Percentiles rank a stretch among this genome's conserved stretches.
These are phyloP conservation scores for Pisolithus orientalis DNA, from an alignment of 768 basidiomycete genomes.

Conservation along the genomic window DNA sequence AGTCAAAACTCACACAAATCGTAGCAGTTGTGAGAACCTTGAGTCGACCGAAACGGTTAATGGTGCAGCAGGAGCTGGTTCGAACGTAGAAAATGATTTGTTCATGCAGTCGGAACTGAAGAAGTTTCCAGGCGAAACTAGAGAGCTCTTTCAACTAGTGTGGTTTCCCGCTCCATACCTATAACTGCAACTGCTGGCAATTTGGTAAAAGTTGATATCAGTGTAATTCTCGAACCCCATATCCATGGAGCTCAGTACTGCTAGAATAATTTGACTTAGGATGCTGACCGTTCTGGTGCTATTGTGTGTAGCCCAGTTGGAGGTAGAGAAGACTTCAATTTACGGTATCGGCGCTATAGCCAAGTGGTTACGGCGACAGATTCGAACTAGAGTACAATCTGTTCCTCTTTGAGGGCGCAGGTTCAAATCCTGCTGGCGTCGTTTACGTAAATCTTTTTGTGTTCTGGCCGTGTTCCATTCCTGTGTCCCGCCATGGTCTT, in stretches of 20 bases:
- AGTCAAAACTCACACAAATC: too few relatives aligned
- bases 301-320: too few relatives aligned
- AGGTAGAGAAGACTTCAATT: not conserved
- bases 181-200: too few relatives aligned
- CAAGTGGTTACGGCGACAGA: slow-evolving; percentile 77
- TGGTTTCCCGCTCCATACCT: too few relatives aligned
- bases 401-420: slow-evolving; percentile 65
- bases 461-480: not conserved
- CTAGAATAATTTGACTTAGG: too few relatives aligned
- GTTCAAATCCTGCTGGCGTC: slow-evolving; percentile 66
- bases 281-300: too few relatives aligned
- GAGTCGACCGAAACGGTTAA: slow-evolving; percentile 22
- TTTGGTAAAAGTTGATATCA: too few relatives aligned
- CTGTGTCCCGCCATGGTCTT: not conserved
- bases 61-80: slow-evolving; percentile 37
- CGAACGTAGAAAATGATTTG: slow-evolving; percentile 28
- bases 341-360: slow-evolving; percentile 46
- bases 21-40: too few relatives aligned
- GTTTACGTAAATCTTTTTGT: slow-evolving; percentile 19
- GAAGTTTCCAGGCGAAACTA: slow-evolving; percentile 31
- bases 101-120: slow-evolving; percentile 38
- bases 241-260: too few relatives aligned
- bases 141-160: too few relatives aligned
- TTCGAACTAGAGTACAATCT: slow-evolving; percentile 46
- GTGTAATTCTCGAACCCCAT: too few relatives aligned